Percentiles rank a stretch among this genome's conserved stretches.
Evolutionary conservation across 257 asterid genomes (phyloP).

Genomic region (Forsythia viridissima): DNA sequence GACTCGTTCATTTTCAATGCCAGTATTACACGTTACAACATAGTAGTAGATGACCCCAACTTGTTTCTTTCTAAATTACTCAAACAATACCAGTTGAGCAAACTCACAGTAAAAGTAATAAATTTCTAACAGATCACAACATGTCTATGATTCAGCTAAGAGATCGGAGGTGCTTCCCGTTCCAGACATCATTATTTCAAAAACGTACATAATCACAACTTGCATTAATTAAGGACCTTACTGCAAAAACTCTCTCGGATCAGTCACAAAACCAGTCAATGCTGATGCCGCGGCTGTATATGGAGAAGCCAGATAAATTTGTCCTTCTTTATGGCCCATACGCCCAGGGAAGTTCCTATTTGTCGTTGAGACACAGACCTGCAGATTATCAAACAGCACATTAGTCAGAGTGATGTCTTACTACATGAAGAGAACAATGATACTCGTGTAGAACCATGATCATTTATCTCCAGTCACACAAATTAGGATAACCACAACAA

Average conservation of each 20-base stretch:
- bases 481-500: background rate
- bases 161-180: background rate
- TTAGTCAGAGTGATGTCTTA: background rate
- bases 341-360: constrained; percentile 88
- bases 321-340: constrained; percentile 96
- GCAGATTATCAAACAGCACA: constrained; percentile 16
- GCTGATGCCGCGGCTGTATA: constrained; percentile 97
- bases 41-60: background rate
- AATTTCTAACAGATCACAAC: background rate
- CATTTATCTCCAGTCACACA: background rate
- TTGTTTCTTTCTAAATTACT: constrained; percentile 6
- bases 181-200: constrained; percentile 1
- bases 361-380: constrained; percentile 87
- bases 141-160: background rate
- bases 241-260: constrained; percentile 85
- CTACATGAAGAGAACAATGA: background rate
- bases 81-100: background rate
- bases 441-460: background rate
- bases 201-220: background rate
- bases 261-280: constrained; percentile 83
- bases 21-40: background rate
- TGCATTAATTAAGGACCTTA: constrained; percentile 25
- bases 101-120: background rate
- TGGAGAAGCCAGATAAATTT: constrained; percentile 97
- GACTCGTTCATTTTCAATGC: background rate